These are phyloP conservation scores for Naematelia encephala DNA, from an alignment of 768 basidiomycete species.

Conservation along the genomic window DNA sequence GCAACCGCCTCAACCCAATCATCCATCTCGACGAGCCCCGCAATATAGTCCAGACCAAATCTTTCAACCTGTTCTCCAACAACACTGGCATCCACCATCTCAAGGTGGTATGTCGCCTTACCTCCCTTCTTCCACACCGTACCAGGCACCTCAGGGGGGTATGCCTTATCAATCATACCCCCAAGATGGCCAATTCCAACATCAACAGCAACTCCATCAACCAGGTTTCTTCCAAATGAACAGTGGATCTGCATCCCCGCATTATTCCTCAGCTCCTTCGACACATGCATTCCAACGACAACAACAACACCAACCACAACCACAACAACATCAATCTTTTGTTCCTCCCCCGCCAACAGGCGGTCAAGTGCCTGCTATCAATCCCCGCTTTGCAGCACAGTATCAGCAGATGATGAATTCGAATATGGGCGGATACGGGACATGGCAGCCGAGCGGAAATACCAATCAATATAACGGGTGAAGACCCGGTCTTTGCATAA, in stretches of 20 bases:
- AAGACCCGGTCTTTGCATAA: neutral
- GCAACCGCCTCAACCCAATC: conserved; percentile 10
- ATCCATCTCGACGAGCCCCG: conserved; percentile 2
- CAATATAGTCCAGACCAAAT: neutral
- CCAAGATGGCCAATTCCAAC: neutral
- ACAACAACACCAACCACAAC: neutral
- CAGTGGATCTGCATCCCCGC: neutral
- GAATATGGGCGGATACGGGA: neutral
- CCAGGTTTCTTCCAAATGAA: neutral
- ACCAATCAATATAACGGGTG: neutral
- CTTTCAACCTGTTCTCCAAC: neutral
- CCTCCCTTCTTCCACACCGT: neutral
- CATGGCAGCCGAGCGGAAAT: neutral
- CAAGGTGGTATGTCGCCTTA: neutral
- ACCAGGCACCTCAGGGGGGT: neutral
- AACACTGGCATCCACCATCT: neutral
- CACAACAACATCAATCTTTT: neutral
- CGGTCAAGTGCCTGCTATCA: conserved; percentile 34
- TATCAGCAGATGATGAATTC: conserved; percentile 29
- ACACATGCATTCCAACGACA: neutral
- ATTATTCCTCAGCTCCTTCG: no score
- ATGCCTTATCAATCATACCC: no score
- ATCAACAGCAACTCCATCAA: neutral
- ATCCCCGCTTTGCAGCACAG: conserved; percentile 42
- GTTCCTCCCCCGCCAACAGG: neutral